A percentile compares a stretch with the other conserved stretches of the same genome.
Conservation (phyloP, 2,329 filamentous ascomycete genomes). For the Fusarium nisikadoi region DNA sequence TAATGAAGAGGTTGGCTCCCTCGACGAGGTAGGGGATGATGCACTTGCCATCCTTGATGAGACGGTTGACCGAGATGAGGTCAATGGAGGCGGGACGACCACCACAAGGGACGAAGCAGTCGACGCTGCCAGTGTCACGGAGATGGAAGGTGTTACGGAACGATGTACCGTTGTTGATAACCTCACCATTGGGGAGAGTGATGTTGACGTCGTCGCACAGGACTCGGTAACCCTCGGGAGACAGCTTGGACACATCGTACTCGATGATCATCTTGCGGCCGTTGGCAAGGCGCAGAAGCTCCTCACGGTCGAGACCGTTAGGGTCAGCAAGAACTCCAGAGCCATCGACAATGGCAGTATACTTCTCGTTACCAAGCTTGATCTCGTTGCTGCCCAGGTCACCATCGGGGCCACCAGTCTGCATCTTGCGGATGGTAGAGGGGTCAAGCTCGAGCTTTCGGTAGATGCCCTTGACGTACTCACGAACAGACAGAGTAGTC, state of each 20-base stretch:
- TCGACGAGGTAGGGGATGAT: constrained; percentile 95
- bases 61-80: constrained; percentile 83
- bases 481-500: constrained; percentile 95
- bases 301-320: constrained; percentile 84
- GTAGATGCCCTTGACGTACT: constrained; percentile 97
- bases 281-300: constrained; percentile 86
- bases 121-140: constrained; percentile 78
- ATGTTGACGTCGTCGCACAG: constrained; percentile 91
- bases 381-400: constrained; percentile 99
- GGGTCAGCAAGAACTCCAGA: constrained; percentile 95
- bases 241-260: constrained; percentile 87
- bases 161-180: constrained; percentile 87
- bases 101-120: constrained; percentile 95
- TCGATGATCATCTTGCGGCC: constrained; percentile 88
- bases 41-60: constrained; percentile 90
- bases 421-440: constrained; percentile 87
- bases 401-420: constrained; percentile 96
- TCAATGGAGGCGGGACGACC: constrained; percentile 97
- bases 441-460: constrained; percentile 93
- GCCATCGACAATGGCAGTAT: constrained; percentile 94
- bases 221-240: constrained; percentile 87
- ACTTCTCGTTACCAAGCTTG: constrained; percentile 93
- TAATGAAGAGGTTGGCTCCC: constrained; percentile 98
- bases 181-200: constrained; percentile 86
- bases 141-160: constrained; percentile 99